These are phyloP conservation scores for Mrakia gelida DNA, from an alignment of 768 basidiomycete genomes.

Conservation along the genomic window DNA sequence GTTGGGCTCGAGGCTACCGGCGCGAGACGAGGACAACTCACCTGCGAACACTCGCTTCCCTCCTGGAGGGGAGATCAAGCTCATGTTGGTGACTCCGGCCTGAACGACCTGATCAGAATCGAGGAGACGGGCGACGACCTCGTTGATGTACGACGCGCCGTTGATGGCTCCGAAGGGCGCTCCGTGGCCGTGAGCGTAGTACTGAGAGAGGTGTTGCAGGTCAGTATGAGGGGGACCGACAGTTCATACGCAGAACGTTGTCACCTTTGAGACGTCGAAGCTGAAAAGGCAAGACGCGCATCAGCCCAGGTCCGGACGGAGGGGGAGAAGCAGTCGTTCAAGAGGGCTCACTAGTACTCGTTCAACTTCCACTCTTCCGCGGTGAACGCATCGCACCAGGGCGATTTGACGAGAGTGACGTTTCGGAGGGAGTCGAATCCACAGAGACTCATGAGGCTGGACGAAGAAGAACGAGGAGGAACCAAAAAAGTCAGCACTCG, in stretches of 20 bases:
- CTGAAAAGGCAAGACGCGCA: neutral
- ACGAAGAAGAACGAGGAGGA: too few species aligned
- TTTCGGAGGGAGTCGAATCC: constrained; percentile 15
- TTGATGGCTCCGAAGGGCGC: neutral
- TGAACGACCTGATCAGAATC: neutral
- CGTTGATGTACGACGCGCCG: constrained; percentile 9
- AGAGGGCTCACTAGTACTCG: constrained; percentile 20
- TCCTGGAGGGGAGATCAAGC: neutral
- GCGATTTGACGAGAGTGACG: neutral
- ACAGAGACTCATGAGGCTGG: constrained; percentile 24
- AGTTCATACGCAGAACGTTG: too few species aligned
- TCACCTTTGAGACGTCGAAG: constrained; percentile 20
- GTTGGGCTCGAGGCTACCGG: neutral
- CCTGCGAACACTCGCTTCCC: neutral
- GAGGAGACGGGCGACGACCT: constrained; percentile 12
- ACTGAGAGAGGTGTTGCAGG: neutral
- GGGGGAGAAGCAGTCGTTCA: too few species aligned
- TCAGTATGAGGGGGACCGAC: too few species aligned
- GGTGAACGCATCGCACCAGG: constrained; percentile 19
- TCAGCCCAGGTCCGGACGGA: too few species aligned
- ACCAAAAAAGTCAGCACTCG: neutral
- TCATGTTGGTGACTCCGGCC: constrained; percentile 6
- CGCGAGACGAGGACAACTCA: neutral
- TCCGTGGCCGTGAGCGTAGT: constrained; percentile 13
- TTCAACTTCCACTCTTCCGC: constrained; percentile 15